phyloP scores from a whole-genome alignment of 768 basidiomycete species.

The Boletus vinaceobasis region DNA sequence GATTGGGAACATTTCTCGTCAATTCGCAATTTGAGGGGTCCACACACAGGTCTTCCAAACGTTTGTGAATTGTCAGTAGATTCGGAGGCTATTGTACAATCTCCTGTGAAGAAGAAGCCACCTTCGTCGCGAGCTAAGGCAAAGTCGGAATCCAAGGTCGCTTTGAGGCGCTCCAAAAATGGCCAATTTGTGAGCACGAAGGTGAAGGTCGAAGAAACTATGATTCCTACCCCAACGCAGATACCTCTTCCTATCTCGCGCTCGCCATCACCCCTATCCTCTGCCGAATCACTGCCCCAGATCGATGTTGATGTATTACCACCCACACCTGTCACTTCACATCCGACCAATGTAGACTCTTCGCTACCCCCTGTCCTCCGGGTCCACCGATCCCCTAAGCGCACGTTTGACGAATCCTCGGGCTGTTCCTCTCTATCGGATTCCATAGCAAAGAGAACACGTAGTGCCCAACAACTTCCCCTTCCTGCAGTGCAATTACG shows the following conservation, averaged over 20 bases:
- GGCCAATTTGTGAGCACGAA: slow-evolving; percentile 21
- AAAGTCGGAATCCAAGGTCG: slow-evolving; percentile 20
- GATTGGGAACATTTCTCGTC: slow-evolving; percentile 96
- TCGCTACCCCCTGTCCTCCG: slow-evolving; percentile 27
- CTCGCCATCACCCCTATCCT: slow-evolving; percentile 35
- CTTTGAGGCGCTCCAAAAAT: slow-evolving; percentile 19
- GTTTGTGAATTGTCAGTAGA: slow-evolving; percentile 49
- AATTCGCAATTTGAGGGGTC: slow-evolving; percentile 84
- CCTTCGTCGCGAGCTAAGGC: slow-evolving; percentile 30
- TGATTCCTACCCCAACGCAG: slow-evolving; percentile 26
- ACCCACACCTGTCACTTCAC: slow-evolving; percentile 23
- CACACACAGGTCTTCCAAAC: slow-evolving; percentile 70
- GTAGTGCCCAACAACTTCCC: slow-evolving; percentile 27
- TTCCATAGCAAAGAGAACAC: slow-evolving; percentile 35
- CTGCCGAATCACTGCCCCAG: slow-evolving; percentile 19
- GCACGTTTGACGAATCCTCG: slow-evolving; percentile 57
- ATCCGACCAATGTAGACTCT: slow-evolving; percentile 7
- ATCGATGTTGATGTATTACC: slow-evolving; percentile 30
- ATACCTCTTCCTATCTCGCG: slow-evolving; percentile 39
- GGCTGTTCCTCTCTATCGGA: slow-evolving; percentile 39
- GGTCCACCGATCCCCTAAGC: slow-evolving; percentile 51
- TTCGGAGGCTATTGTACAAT: slow-evolving; percentile 29
- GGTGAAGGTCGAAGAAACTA: slow-evolving; percentile 21
- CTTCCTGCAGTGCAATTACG: slow-evolving; percentile 10
- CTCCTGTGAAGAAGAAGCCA: slow-evolving; percentile 35